Evolutionary conservation across 495 filamentous ascomycete genomes (phyloP), one percentile per base, ranked within the genome.

Genomic region (Penicillium roqueforti): DNA sequence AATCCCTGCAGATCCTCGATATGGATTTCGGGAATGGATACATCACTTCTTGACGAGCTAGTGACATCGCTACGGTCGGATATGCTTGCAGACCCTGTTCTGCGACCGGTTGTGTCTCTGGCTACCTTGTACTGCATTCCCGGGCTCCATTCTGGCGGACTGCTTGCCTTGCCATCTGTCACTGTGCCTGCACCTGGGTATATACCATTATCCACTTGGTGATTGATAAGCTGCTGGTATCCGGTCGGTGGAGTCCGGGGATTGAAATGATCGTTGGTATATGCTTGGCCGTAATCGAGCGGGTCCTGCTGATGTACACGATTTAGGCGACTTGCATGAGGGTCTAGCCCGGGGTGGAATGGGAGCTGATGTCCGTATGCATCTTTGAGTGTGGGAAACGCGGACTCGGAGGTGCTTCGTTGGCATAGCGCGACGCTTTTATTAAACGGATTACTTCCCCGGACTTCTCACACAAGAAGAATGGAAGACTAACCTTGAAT

Each of bases 61-160:
- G 50, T 54, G 29, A 19, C 14, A 16, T 50, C 49, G 37, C 39
- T 53, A 13, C 22, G 20, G 26, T 53, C 43, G 18, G 53, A 60
- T 3, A 49, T 36, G 9, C 38, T 44, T 18, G 34, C 22, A 11
- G 34, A 23, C n/a, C 26, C 38, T 3, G 42, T 14, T 29, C 25
- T 23, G 34, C 37, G 47, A 18, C 34, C 13, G 22, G 23, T 46
- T 20, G 31, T 25, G 3, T 44, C 40, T 40, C 13, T 39, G 22
- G 25, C 10, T 22, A 31, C 14, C 18, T 37, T 14, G 25, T 39
- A 37, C 5, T 18, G 25, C 6, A 16, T 13, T 22, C 23, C 14
- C 16, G 22, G 25, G 38, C 32, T 10, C 34, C 44, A 26, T 36
- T 29, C 20, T 16, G 51, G 20, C 9, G 2, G 25, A 11, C 26